Evolutionary conservation across 208 protist species (phyloP).

Genomic region (Angomonas deanei): DNA sequence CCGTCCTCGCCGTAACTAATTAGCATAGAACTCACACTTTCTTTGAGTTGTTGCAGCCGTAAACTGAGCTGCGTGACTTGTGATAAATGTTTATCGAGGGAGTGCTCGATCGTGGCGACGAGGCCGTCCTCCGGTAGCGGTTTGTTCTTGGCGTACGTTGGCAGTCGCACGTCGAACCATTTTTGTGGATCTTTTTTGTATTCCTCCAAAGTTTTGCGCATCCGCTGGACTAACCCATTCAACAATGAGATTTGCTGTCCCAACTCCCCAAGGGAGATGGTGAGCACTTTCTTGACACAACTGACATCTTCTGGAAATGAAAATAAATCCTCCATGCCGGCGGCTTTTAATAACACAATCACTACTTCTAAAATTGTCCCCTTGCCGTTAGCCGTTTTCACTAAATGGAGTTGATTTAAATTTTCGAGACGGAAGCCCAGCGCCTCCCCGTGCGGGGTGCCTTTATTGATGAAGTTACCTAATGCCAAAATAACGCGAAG

Average conservation of each 20-base stretch:
- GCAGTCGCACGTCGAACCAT: slow-evolving; percentile 36
- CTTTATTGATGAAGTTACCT: slow-evolving; percentile 73
- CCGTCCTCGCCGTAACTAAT: slow-evolving; percentile 71
- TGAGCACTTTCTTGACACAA: slow-evolving; percentile 26
- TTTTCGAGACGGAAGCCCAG: slow-evolving; percentile 68
- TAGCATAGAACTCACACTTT: slow-evolving; percentile 61
- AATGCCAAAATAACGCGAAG: slow-evolving; percentile 46
- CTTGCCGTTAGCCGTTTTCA: slow-evolving; percentile 69
- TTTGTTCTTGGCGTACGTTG: slow-evolving; percentile 9
- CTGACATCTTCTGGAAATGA: slow-evolving; percentile 48
- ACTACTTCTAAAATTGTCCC: slow-evolving; percentile 68
- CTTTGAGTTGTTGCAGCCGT: slow-evolving; percentile 54
- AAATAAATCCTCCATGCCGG: slow-evolving; percentile 17
- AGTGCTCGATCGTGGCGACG: slow-evolving; percentile 22
- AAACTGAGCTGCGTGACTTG: slow-evolving; percentile 44
- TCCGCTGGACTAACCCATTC: slow-evolving; percentile 61
- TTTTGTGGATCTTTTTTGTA: slow-evolving; percentile 25
- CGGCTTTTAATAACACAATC: slow-evolving; percentile 42
- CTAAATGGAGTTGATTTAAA: slow-evolving; percentile 57
- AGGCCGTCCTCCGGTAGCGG: slow-evolving; percentile 30
- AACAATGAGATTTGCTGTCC: slow-evolving; percentile 56
- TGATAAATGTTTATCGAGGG: slow-evolving; percentile 25
- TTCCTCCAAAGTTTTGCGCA: slow-evolving; percentile 59
- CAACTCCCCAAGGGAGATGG: slow-evolving; percentile 47
- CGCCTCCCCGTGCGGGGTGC: slow-evolving; percentile 55